Evolutionary conservation across 2,329 filamentous ascomycete species (phyloP), one percentile per base, ranked within the genome.

Genomic region (Colletotrichum sp.): DNA sequence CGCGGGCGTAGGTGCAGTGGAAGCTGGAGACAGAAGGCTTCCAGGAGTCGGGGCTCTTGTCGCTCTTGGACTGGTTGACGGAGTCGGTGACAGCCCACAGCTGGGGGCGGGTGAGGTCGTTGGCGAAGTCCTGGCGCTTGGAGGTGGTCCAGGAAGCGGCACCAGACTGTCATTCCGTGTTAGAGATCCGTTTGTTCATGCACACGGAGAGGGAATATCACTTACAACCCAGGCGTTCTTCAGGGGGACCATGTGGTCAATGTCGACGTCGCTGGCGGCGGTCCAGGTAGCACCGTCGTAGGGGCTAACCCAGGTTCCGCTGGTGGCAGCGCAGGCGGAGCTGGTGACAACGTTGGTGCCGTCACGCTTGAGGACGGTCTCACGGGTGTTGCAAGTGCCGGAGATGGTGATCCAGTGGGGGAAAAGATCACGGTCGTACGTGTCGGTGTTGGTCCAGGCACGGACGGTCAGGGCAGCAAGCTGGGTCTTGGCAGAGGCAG

Each of bases 191-290:
- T 30, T 27, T 13, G 9, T 36, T 18, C 12, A 34, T 25, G n/a
- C 1, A 43, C 25, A 10, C 32, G 32, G 36, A 43, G 32, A 43
- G 4, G 15, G 6, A 6, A 61, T 5, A 27, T 1, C n/a, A 84
- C 88, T 80, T 78, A 92, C 91, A 76, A 94, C 92, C 94, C 94
- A 96, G 7, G 94, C 94, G 80, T 96, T 95, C 81, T 93, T 93
- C 76, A 97, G 83, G 1, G 95, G 94, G 4, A 97, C 94, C 85
- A 97, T 89, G 82, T 97, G 95, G 83, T 97, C 95, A 75, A 97
- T 96, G 79, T 96, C 94, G 2, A 97, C 83, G 79, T 96, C 93
- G 22, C 88, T 90, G 2, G 94, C 90, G 1, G 87, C 86, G 0
- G 91, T 93, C 93, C 93, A 95, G 2, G 88, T 91, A 1, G 86